Evolutionary conservation across 495 filamentous ascomycete species (phyloP).

Genomic region (Neurospora tetraspora): DNA sequence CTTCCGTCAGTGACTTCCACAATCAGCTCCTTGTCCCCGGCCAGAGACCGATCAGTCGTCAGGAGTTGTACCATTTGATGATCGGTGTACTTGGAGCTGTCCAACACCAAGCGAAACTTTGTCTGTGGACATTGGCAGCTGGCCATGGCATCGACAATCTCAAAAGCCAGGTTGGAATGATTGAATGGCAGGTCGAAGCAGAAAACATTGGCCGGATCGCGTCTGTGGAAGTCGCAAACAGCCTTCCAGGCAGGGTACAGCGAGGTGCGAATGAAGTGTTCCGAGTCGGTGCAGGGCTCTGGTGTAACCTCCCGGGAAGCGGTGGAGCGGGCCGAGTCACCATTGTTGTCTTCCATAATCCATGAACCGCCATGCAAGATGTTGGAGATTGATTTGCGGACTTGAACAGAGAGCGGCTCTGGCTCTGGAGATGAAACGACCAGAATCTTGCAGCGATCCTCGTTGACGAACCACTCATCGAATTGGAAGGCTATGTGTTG

Average conservation of each 20-base stretch:
- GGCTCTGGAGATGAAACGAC: not conserved
- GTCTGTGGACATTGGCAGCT: not conserved
- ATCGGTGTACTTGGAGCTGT: not conserved
- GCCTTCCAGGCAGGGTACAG: not conserved
- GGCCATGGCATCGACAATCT: not conserved
- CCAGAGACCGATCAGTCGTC: not conserved
- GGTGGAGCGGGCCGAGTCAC: not conserved
- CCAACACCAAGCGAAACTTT: not conserved
- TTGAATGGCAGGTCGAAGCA: not conserved
- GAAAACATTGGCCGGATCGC: not conserved
- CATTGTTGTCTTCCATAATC: not conserved
- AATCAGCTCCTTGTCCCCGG: not conserved
- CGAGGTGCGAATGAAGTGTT: not conserved
- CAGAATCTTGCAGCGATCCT: not conserved
- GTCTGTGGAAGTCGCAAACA: not conserved
- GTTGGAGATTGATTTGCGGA: not conserved
- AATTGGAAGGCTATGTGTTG: not conserved
- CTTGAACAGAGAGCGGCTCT: not conserved
- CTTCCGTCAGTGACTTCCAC: not conserved
- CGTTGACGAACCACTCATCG: not conserved
- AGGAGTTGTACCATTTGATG: not conserved
- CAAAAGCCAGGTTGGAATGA: not conserved
- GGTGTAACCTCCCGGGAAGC: not conserved
- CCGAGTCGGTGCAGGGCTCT: not conserved
- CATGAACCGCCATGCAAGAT: not conserved